Base-by-base conservation (phyloP, 2,329 filamentous ascomycete species). In the Xylariaceae sp. region DNA sequence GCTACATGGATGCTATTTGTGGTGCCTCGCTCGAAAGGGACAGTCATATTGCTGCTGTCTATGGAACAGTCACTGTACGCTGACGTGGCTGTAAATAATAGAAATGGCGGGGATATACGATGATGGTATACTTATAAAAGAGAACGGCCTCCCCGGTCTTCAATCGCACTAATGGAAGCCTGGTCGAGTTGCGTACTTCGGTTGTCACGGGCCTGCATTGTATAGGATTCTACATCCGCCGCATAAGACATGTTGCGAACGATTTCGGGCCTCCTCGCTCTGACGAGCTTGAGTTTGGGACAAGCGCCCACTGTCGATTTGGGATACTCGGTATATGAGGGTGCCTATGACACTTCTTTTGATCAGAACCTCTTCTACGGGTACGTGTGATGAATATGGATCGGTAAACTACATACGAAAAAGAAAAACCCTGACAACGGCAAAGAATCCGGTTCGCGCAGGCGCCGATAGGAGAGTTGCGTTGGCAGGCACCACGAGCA, bases 331-430 rank as follows among this genome's bases (percentile, higher is more conserved):
- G 59, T 61, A 17, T 77, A 77, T 49, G 57, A 69, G 48, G 74
- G 73, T 8, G 62, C 58, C 25, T 61, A 67, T 33, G 65, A 75
- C 48, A 17, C 57, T 4, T 61, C 63, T 0, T 66, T 59, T 8
- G 62, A 64, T 2, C 40, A 75, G 8, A 74, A 76, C 45, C 58
- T 67, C 22, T 76, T 67, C 62, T 71, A 67, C 57, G 71, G 73
- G 72, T 71, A 62, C 6, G 47, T 23, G 37, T 48, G 10, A 5
- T 20, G 16, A 6, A 3, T 5, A 6, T 14, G 8, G 12, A 11
- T 12, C 16, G 22, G 5, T n/a, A 8, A 6, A 17, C 6, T 17
- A 17, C 6, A 20, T 22, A 11, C 10, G 36, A 1, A 21, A 22
- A 20, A 23, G 12, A 32, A 22, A 35, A 41, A 7, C 27, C 17